A percentile compares a stretch with the other conserved stretches of the same genome.
Evolutionary conservation across 2,329 filamentous ascomycete genomes (phyloP).

Genomic region (Botrytis fabae): DNA sequence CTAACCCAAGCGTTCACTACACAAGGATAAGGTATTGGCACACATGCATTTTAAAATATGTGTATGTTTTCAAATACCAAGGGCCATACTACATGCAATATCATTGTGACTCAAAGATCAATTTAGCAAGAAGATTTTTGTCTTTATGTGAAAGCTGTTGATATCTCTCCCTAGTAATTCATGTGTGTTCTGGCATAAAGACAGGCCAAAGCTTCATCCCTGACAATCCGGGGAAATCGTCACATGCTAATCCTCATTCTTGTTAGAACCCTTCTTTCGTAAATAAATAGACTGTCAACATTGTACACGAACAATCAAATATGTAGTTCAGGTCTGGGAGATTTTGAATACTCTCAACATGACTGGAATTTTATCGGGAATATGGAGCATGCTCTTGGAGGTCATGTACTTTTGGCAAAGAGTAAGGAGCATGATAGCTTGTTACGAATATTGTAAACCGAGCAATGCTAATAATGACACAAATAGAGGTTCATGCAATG

Average conservation of each 20-base stretch:
- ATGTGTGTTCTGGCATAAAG: background rate
- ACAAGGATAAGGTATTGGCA: background rate
- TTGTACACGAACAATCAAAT: background rate
- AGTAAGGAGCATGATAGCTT: constrained; percentile 43
- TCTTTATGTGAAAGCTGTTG: background rate
- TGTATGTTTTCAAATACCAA: background rate
- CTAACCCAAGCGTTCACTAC: background rate
- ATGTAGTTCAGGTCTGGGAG: constrained; percentile 1
- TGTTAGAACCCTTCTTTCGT: constrained; percentile 7
- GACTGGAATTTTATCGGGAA: constrained; percentile 41
- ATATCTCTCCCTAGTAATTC: background rate
- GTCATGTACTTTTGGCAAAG: constrained; percentile 63
- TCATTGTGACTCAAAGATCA: background rate
- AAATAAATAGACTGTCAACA: background rate
- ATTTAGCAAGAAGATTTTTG: background rate
- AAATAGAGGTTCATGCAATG: constrained; percentile 66
- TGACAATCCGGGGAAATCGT: constrained; percentile 21
- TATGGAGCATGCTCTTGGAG: constrained; percentile 61
- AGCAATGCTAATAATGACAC: constrained; percentile 4
- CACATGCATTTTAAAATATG: background rate
- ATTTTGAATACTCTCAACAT: constrained; percentile 29
- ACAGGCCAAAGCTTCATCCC: constrained; percentile 21
- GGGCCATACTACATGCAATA: background rate
- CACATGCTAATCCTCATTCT: constrained; percentile 22
- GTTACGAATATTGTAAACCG: background rate